Evolutionary conservation across 371 early-diverging fungal species (phyloP).

Genomic region (Saksenaea vasiformis): DNA sequence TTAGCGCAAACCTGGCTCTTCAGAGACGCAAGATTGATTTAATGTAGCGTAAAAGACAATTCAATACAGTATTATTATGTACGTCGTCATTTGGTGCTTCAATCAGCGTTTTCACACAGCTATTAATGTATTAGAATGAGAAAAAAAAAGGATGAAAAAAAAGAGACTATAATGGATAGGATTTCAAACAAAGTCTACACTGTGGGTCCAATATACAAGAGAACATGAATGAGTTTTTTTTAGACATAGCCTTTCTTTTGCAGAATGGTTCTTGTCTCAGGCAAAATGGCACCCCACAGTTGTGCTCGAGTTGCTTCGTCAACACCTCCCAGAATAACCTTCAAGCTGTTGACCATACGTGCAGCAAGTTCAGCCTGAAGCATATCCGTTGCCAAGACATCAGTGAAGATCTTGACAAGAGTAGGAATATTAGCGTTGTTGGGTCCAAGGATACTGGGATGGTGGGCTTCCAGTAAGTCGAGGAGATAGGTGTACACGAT

Average conservation of each 20-base stretch:
- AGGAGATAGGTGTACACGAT: slow-evolving; percentile 76
- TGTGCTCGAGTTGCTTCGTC: slow-evolving; percentile 61
- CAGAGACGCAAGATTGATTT: no score
- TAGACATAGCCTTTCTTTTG: slow-evolving; percentile 63
- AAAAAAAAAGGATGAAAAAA: neutral
- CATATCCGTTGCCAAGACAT: slow-evolving; percentile 70
- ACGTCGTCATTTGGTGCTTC: neutral
- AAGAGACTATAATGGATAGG: slow-evolving; percentile 1
- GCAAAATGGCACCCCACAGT: slow-evolving; percentile 69
- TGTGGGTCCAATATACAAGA: slow-evolving; percentile 4
- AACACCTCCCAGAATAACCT: slow-evolving; percentile 56
- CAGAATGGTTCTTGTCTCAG: slow-evolving; percentile 67
- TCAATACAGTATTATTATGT: no score
- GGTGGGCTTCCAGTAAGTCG: slow-evolving; percentile 67
- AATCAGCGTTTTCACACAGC: neutral
- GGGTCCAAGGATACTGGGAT: slow-evolving; percentile 64
- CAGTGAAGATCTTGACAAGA: slow-evolving; percentile 68
- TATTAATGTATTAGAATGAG: neutral
- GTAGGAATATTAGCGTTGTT: slow-evolving; percentile 65
- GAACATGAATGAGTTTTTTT: slow-evolving; percentile 5
- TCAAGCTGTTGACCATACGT: slow-evolving; percentile 65
- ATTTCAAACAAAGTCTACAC: slow-evolving; percentile 1
- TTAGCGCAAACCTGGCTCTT: no score
- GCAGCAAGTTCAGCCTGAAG: slow-evolving; percentile 58
- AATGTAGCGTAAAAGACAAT: no score